Conservation (phyloP, 768 basidiomycete species). For the Agaricus subrufescens region DNA sequence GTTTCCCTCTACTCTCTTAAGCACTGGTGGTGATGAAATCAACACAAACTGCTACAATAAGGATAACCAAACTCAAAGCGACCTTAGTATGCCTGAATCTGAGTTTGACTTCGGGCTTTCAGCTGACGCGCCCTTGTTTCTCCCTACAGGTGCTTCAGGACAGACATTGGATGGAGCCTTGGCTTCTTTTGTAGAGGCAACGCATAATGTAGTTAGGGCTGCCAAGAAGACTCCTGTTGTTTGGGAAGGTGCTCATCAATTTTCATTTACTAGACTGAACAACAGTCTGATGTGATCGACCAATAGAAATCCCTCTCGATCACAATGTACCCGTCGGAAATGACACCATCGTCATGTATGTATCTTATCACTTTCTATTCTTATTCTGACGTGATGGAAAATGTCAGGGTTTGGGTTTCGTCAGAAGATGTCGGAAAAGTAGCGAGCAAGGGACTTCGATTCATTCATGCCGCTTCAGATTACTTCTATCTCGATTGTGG, state of each 20-base stretch:
- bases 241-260: conserved; percentile 56
- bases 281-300: conserved; percentile 19
- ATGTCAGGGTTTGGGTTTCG: conserved; percentile 64
- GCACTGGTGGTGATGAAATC: conserved; percentile 81
- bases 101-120: too few relatives aligned
- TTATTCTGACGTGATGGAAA: not conserved
- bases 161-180: conserved; percentile 63
- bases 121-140: too few relatives aligned
- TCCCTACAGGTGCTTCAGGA: conserved; percentile 15
- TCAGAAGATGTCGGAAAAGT: conserved; percentile 56
- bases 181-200: conserved; percentile 52
- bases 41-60: conserved; percentile 62
- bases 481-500: conserved; percentile 85
- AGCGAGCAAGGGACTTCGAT: conserved; percentile 50
- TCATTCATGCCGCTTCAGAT: conserved; percentile 69
- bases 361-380: not conserved
- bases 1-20: conserved; percentile 59
- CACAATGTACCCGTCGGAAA: conserved; percentile 45
- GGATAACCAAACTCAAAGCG: conserved; percentile 54
- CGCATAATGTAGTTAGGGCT: conserved; percentile 49
- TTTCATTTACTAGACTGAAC: not conserved
- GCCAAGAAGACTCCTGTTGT: conserved; percentile 75
- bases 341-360: conserved; percentile 54
- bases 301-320: conserved; percentile 61
- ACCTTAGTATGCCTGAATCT: conserved; percentile 30